Evolutionary conservation across 1,284 basidiomycete species (phyloP).

Genomic region (Paramarasmius palmivorus): DNA sequence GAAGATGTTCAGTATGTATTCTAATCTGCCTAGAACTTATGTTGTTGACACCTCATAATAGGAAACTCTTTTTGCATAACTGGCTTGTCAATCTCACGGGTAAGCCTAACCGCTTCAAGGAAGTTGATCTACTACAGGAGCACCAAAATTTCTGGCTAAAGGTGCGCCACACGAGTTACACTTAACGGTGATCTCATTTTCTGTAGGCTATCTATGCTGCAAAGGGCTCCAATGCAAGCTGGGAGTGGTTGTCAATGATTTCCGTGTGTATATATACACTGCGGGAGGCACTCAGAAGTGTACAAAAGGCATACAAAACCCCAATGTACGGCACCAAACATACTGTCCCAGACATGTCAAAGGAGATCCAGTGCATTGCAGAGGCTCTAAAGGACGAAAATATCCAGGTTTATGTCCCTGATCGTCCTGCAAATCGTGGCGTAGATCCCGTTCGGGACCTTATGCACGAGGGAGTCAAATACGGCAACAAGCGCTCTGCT

Average conservation of each 20-base stretch:
- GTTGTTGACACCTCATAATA: not conserved
- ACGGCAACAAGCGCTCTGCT: constrained; percentile 12
- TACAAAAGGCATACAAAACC: constrained; percentile 19
- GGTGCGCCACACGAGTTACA: no score
- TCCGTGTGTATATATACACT: constrained; percentile 21
- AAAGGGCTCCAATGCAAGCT: constrained; percentile 18
- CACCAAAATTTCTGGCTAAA: not conserved
- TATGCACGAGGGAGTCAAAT: constrained; percentile 14
- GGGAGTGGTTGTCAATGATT: constrained; percentile 24
- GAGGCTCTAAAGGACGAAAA: constrained; percentile 10
- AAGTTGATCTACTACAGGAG: not conserved
- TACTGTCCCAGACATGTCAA: constrained; percentile 15
- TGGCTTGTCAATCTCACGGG: not conserved
- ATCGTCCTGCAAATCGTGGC: constrained; percentile 5
- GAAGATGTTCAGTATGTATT: not conserved
- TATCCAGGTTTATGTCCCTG: constrained; percentile 10
- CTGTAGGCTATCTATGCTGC: constrained; percentile 20
- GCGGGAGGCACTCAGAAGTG: constrained; percentile 16
- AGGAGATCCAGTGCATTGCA: constrained; percentile 10
- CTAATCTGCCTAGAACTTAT: no score
- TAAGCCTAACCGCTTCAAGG: not conserved
- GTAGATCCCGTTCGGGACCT: constrained; percentile 13
- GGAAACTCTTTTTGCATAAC: not conserved
- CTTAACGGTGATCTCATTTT: no score
- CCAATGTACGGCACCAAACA: constrained; percentile 13